Conservation (phyloP, 1,284 basidiomycete genomes). For the Wallemia ichthyophaga region DNA sequence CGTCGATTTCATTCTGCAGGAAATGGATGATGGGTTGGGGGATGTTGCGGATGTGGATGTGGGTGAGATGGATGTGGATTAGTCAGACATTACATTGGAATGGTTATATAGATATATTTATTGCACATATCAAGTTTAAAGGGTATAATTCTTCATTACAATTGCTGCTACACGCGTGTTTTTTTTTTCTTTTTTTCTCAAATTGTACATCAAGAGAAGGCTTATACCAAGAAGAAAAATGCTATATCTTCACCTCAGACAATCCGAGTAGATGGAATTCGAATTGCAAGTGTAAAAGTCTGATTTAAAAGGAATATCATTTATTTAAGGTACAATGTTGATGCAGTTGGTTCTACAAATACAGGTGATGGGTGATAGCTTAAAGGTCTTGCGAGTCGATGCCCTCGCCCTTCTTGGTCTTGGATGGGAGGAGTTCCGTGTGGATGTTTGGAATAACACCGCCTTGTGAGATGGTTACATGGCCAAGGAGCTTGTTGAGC, state of each 20-base stretch:
- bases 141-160: no score
- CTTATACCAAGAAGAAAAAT: background rate
- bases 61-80: no score
- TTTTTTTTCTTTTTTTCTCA: no score
- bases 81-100: background rate
- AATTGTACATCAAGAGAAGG: no score
- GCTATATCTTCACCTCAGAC: no score
- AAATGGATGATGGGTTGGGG: constrained; percentile 23
- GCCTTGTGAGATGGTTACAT: constrained; percentile 66
- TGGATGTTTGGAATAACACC: constrained; percentile 52
- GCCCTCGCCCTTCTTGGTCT: constrained; percentile 24
- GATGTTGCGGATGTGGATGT: background rate
- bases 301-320: no score
- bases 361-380: background rate
- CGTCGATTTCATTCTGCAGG: constrained; percentile 62
- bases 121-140: no score
- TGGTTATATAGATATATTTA: no score
- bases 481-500: constrained; percentile 36
- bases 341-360: background rate
- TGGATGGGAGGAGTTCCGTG: constrained; percentile 34
- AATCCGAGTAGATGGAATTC: no score
- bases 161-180: no score
- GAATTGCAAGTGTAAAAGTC: no score
- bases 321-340: background rate
- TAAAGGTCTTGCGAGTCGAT: constrained; percentile 14